Conservation (phyloP, 257 asterid genomes). For the Penstemon davidsonii region DNA sequence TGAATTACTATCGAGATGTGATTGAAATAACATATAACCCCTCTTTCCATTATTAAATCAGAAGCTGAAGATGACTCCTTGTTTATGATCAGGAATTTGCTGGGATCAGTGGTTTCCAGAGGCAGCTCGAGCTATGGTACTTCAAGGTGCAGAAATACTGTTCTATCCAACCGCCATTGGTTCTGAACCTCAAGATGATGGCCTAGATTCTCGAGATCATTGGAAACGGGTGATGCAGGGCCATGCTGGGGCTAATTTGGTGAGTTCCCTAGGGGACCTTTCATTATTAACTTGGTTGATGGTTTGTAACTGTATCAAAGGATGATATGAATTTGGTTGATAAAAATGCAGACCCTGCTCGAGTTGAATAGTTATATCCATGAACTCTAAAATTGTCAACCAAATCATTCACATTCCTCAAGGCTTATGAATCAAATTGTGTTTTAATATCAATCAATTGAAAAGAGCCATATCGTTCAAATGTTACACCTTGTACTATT, state of each 20-base stretch:
- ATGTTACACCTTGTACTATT: not conserved
- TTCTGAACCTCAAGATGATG: slow-evolving; percentile 94
- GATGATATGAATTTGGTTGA: not conserved
- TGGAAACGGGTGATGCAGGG: slow-evolving; percentile 99
- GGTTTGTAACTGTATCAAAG: slow-evolving; percentile 5
- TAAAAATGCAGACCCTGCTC: not conserved
- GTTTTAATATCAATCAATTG: not conserved
- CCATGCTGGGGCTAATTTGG: slow-evolving; percentile 96
- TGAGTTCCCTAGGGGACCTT: slow-evolving; percentile 35
- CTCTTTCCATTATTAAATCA: not conserved
- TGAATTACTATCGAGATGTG: not conserved
- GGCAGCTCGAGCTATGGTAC: slow-evolving; percentile 97
- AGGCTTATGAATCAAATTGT: not conserved
- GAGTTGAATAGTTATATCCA: not conserved
- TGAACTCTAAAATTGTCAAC: not conserved
- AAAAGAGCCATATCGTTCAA: not conserved
- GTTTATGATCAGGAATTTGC: slow-evolving; percentile 69
- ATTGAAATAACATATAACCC: not conserved
- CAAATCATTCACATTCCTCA: slow-evolving; percentile 3
- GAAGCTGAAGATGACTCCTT: slow-evolving; percentile 18
- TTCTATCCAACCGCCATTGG: slow-evolving; percentile 98
- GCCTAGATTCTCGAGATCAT: slow-evolving; percentile 93
- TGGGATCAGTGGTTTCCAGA: slow-evolving; percentile 99
- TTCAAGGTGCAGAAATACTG: slow-evolving; percentile 94
- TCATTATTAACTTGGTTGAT: not conserved